Percentiles rank a stretch among this genome's conserved stretches.
phyloP scores from a whole-genome alignment of 306 rosid genomes.

The Quercus suber region DNA sequence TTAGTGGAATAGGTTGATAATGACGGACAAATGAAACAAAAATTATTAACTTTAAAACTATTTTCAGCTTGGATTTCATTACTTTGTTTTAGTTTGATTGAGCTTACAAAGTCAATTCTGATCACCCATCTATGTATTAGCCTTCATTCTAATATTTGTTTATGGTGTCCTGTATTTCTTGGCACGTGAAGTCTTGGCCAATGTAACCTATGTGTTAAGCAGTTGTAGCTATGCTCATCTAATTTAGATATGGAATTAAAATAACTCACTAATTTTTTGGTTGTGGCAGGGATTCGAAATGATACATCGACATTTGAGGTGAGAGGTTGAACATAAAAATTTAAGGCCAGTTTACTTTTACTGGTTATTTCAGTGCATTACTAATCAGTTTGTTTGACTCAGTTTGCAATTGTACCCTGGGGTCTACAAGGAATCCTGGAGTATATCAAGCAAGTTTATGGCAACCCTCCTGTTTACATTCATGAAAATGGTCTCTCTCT shows the following conservation, averaged over 20 bases:
- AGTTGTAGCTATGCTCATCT: too few relatives aligned
- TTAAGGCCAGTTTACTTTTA: not conserved
- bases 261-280: not conserved
- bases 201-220: too few relatives aligned
- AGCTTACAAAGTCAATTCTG: not conserved
- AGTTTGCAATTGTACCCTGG: slow-evolving; percentile 33
- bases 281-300: not conserved
- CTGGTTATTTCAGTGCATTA: not conserved
- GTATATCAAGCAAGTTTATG: slow-evolving; percentile 34
- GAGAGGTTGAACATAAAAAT: not conserved
- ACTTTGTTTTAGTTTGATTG: not conserved
- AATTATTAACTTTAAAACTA: too few relatives aligned
- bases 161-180: too few relatives aligned
- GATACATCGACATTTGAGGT: slow-evolving; percentile 23
- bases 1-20: too few relatives aligned
- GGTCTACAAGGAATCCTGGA: slow-evolving; percentile 30
- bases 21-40: too few relatives aligned
- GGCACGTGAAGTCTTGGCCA: too few relatives aligned
- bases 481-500: slow-evolving; percentile 47
- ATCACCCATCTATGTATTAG: not conserved
- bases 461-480: slow-evolving; percentile 42
- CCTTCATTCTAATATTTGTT: not conserved
- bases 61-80: not conserved
- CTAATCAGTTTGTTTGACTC: slow-evolving; percentile 1
- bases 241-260: not conserved